Evolutionary conservation across 768 basidiomycete genomes (phyloP), one percentile per base, ranked within the genome.

Genomic region (Infundibulicybe gibba): DNA sequence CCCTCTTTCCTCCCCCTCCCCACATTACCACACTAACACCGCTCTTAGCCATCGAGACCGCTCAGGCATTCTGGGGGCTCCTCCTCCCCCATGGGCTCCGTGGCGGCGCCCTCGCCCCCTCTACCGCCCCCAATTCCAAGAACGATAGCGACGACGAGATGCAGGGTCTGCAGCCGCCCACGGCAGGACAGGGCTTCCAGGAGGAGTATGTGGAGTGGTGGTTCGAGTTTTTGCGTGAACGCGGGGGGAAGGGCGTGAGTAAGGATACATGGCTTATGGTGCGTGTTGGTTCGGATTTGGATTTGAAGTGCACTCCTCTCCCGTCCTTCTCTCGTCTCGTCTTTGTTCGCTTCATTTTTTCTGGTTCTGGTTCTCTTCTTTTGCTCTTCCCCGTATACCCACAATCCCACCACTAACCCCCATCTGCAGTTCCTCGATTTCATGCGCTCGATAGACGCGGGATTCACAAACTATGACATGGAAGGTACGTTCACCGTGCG

Each of bases 181-280:
- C 25, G 25, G 25, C 3, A 25, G 25, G 25, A 8, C 25, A 8
- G 25, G 25, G n/a, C n/a, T 25, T 25, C 25, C 25, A 3, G 8
- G 67, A 70, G 41, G 74, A 79, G 50, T 77, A 86, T 58, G 79
- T 75, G 13, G 61, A 79, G 19, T 80, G 78, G 78, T 94, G 92
- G 92, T 80, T 85, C 56, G 81, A 85, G n/a, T 94, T 81, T 61
- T 63, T 94, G 61, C 65, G 61, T 30, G 68, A 76, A 59, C 83
- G 78, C 53, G 82, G 81, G 1, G 71, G 71, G 16, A 87, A 86
- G 59, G 90, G 89, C 4, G 76, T 94, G 30, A 92, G 88, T 67
- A 90, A 87, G 66, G 91, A 92, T 66, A 89, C 87, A 14, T 93
- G 90, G 91, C 65, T 74, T 43, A 92, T 93, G 90, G 90, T 88